These are phyloP conservation scores for Rhodomyrtus tomentosa DNA, from an alignment of 345 rosid species.

Conservation along the genomic window DNA sequence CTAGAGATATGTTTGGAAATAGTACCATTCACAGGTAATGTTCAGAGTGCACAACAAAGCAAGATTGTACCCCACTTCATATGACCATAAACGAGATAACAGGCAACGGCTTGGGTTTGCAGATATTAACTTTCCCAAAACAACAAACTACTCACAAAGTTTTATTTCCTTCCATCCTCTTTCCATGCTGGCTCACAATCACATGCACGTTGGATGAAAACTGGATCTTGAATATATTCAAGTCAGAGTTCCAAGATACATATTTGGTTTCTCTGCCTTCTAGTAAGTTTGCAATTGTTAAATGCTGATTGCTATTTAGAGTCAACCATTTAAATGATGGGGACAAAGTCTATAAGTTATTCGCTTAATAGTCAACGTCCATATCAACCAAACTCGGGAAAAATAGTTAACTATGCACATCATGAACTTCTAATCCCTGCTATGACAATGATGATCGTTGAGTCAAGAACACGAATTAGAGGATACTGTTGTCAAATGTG, in stretches of 20 bases:
- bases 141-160: not conserved
- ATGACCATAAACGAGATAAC: not conserved
- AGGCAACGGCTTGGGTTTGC: not conserved
- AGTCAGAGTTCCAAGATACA: not conserved
- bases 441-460: not conserved
- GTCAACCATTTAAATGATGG: not conserved
- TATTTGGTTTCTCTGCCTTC: not conserved
- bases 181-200: not conserved
- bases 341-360: not conserved
- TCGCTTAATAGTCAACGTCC: not conserved
- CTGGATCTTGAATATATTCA: not conserved
- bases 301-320: not conserved
- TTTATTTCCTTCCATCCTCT: not conserved
- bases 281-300: not conserved
- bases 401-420: not conserved
- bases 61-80: not conserved
- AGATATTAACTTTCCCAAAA: not conserved
- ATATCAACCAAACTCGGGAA: not conserved
- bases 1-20: not conserved
- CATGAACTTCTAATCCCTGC: not conserved
- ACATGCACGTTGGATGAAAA: not conserved
- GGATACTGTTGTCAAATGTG: not conserved
- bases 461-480: not conserved
- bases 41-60: not conserved
- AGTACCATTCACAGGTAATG: not conserved